Evolutionary conservation across 495 filamentous ascomycete genomes (phyloP), one percentile per base, ranked within the genome.

Genomic region (Neurospora sp.): DNA sequence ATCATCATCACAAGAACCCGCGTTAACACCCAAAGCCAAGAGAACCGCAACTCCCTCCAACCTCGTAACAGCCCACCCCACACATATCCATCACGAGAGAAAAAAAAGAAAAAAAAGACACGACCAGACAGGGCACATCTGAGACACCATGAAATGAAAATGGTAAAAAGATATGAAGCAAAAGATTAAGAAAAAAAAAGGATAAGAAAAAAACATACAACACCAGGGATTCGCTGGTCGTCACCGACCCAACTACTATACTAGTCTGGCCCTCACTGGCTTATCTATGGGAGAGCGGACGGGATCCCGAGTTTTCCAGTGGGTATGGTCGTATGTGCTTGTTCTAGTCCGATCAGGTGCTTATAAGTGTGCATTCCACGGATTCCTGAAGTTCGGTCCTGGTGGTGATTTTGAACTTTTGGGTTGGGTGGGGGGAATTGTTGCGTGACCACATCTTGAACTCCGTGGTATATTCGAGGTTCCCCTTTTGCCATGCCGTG

Each of bases 271-370:
- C 69, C 76, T 79, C 66, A 74, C 71, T 73, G 69, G 80, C 78
- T 83, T 82, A 78, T 79, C 80, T 82, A 84, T 78, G 83, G 83
- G 78, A 83, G 84, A 85, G 81, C 84, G 81, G 82, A 86, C 84
- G 83, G 84, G 84, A 83, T 83, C 79, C 83, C 83, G 82, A 81
- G 76, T 81, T 80, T 73, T 85, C 83, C 74, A 77, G 44, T 77
- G 78, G 78, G 72, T 84, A 79, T 84, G 84, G 83, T 83, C 83
- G 83, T 83, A 85, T 81, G 79, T 81, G 70, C 40, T 5, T 12
- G 8, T 12, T 23, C 11, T 42, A 42, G 39, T 39, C 40, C 11
- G 11, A 14, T 16, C 12, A 16, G 11, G 14, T 16, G 14, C 40
- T 42, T 42, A 42, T 42, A 37, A 37, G 35, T 37, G 35, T 37